These are phyloP conservation scores for Gossypium gossypioides DNA, from an alignment of 441 rosid genomes.

Conservation along the genomic window DNA sequence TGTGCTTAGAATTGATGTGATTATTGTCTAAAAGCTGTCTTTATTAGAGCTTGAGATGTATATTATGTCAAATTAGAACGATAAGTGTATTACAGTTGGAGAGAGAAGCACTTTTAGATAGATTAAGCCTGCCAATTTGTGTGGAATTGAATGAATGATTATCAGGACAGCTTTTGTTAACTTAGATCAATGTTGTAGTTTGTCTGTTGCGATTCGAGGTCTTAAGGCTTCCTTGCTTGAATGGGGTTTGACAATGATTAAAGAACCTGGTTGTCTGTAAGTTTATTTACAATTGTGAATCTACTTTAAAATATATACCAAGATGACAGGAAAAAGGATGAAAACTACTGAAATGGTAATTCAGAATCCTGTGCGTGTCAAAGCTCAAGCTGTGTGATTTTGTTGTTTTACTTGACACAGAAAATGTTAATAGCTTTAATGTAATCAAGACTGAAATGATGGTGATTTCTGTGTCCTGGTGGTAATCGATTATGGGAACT, in stretches of 20 bases:
- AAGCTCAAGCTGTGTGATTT: background rate
- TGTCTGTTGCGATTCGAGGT: background rate
- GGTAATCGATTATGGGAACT: constrained; percentile 15
- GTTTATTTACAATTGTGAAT: background rate
- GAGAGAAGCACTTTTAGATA: background rate
- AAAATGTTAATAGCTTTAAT: background rate
- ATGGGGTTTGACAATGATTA: background rate
- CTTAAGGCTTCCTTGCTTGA: background rate
- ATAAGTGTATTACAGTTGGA: background rate
- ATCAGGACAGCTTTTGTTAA: background rate
- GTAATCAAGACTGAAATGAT: background rate
- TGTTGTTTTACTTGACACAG: background rate
- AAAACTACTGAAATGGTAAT: background rate
- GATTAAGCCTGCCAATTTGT: background rate
- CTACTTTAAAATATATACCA: background rate
- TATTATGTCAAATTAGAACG: background rate
- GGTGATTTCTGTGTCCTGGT: background rate
- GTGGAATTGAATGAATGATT: background rate
- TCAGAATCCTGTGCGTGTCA: background rate
- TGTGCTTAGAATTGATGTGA: background rate
- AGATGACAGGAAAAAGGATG: background rate
- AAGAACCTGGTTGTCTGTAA: background rate
- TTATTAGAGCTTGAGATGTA: background rate
- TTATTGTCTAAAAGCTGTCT: background rate
- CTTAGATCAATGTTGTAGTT: background rate